Evolutionary conservation across 257 asterid genomes (phyloP).

Genomic region (Gentiana dahurica): DNA sequence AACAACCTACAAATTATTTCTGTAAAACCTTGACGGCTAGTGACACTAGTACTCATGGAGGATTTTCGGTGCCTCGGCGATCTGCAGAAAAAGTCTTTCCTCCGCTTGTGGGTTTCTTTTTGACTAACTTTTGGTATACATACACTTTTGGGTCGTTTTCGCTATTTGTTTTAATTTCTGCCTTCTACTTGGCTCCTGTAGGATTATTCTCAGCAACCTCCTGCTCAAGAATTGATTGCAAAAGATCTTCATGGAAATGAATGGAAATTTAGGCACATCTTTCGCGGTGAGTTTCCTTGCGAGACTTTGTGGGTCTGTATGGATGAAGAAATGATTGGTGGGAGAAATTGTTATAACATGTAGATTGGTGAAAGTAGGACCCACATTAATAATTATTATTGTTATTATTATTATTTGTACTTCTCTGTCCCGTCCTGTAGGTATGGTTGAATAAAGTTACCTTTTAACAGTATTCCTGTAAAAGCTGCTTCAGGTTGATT

Average conservation of each 20-base stretch:
- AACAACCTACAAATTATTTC: constrained; percentile 90
- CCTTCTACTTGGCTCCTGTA: constrained; percentile 15
- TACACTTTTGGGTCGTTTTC: neutral
- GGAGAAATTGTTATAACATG: too few species aligned
- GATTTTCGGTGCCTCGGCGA: constrained; percentile 96
- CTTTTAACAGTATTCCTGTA: too few species aligned
- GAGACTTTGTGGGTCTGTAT: too few species aligned
- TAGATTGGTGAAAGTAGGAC: too few species aligned
- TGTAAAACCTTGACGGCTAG: constrained; percentile 92
- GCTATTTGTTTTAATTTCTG: constrained; percentile 5
- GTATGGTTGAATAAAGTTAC: too few species aligned
- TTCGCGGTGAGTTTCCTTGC: constrained; percentile 53
- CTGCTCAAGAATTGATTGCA: constrained; percentile 82
- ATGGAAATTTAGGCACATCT: constrained; percentile 94
- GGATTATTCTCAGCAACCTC: constrained; percentile 93
- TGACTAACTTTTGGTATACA: neutral
- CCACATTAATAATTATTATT: too few species aligned
- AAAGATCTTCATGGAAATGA: constrained; percentile 97
- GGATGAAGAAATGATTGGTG: too few species aligned
- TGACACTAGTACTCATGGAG: constrained; percentile 97
- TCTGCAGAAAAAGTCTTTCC: constrained; percentile 99
- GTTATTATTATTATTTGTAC: too few species aligned
- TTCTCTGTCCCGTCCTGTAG: too few species aligned
- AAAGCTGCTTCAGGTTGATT: too few species aligned
- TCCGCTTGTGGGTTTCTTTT: constrained; percentile 57